A percentile compares a stretch with the other conserved stretches of the same genome.
phyloP scores from a whole-genome alignment of 257 asterid genomes.

The Nicotiana noctiflora region DNA sequence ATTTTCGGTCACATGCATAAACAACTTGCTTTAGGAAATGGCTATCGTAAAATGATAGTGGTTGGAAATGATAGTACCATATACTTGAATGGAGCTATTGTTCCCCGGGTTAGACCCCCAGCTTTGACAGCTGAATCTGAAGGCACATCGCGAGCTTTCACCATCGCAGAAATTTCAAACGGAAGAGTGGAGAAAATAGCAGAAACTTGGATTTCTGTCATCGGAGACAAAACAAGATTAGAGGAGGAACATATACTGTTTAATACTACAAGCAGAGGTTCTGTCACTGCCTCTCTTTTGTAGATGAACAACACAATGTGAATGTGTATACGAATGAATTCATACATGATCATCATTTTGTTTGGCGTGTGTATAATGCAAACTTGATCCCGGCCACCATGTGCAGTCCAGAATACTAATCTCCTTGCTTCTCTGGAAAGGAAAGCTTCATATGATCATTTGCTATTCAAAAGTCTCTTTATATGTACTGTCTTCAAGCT shows the following conservation, averaged over 20 bases:
- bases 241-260: slow-evolving; percentile 46
- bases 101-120: slow-evolving; percentile 58
- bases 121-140: slow-evolving; percentile 12
- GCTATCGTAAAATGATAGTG: slow-evolving; percentile 73
- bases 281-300: neutral
- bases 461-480: neutral
- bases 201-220: slow-evolving; percentile 84
- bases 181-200: slow-evolving; percentile 52
- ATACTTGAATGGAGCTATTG: slow-evolving; percentile 81
- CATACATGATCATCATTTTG: neutral
- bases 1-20: slow-evolving; percentile 98
- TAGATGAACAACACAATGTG: neutral
- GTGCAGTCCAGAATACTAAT: neutral
- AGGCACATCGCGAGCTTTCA: slow-evolving; percentile 74
- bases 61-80: slow-evolving; percentile 52
- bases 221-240: slow-evolving; percentile 33
- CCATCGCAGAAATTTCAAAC: slow-evolving; percentile 48
- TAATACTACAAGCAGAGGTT: slow-evolving; percentile 20
- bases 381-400: neutral
- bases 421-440: neutral
- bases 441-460: neutral
- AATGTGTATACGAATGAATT: neutral
- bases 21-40: slow-evolving; percentile 55
- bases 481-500: neutral
- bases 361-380: neutral